Conservation (phyloP, 2,329 filamentous ascomycete species). For the Clathrospora elynae region DNA sequence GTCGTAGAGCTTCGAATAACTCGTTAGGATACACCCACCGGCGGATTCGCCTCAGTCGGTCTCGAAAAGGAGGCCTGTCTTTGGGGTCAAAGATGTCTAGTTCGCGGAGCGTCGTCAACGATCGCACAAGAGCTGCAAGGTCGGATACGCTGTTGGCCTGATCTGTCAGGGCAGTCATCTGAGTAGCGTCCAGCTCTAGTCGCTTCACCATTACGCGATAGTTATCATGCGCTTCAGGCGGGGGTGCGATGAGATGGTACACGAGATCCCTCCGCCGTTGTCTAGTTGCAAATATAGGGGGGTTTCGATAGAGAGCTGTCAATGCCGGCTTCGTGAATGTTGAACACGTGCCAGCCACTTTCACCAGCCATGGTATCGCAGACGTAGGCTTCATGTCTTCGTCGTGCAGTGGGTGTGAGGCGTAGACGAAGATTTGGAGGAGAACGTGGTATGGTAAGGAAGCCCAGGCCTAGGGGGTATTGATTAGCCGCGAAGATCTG, state of each 20-base stretch:
- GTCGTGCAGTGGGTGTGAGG: constrained; percentile 63
- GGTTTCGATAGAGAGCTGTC: constrained; percentile 71
- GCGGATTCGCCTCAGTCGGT: constrained; percentile 56
- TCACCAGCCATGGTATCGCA: constrained; percentile 66
- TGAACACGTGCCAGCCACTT: constrained; percentile 64
- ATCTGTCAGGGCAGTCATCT: constrained; percentile 60
- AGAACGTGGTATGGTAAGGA: constrained; percentile 71
- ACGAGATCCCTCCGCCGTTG: constrained; percentile 55
- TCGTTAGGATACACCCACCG: constrained; percentile 71
- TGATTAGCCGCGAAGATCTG: too few relatives aligned
- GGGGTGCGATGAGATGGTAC: constrained; percentile 61
- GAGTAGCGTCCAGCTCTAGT: constrained; percentile 70
- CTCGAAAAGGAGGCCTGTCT: constrained; percentile 70
- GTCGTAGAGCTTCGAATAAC: constrained; percentile 68
- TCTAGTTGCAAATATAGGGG: constrained; percentile 63
- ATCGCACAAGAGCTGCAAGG: constrained; percentile 63
- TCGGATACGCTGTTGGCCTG: constrained; percentile 61
- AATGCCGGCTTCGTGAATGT: constrained; percentile 74
- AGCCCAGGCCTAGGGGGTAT: constrained; percentile 38
- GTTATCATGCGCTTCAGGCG: constrained; percentile 51
- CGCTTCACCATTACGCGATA: constrained; percentile 74
- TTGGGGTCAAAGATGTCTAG: constrained; percentile 73
- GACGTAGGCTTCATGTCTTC: constrained; percentile 51
- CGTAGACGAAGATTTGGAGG: constrained; percentile 70
- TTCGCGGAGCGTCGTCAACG: constrained; percentile 69